Conservation (phyloP, 371 early-diverging fungal genomes). For the Apophysomyces variabilis region DNA sequence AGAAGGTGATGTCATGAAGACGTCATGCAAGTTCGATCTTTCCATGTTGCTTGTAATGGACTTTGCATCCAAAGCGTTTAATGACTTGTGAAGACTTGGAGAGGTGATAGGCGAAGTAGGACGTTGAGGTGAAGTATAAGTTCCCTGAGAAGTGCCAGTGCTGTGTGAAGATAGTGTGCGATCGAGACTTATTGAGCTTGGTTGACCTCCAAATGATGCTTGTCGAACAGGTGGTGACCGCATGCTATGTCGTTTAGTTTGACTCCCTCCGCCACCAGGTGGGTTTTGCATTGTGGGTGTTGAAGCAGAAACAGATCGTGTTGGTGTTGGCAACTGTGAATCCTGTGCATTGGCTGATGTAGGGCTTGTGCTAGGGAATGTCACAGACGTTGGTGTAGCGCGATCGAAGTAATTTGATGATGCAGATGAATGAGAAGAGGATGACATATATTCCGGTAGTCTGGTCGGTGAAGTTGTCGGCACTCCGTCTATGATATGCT, state of each 20-base stretch:
- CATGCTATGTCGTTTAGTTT: conserved; percentile 39
- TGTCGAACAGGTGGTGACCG: conserved; percentile 28
- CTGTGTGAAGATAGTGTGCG: conserved; percentile 32
- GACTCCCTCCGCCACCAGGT: conserved; percentile 45
- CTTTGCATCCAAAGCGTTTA: conserved; percentile 67
- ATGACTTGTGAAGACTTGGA: conserved; percentile 52
- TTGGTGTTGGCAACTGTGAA: conserved; percentile 22
- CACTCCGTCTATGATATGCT: neutral
- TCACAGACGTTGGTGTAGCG: conserved; percentile 20
- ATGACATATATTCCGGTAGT: conserved; percentile 13
- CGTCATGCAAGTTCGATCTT: conserved; percentile 39
- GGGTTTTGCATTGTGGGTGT: conserved; percentile 37
- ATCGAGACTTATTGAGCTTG: conserved; percentile 29
- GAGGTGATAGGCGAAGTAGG: conserved; percentile 52
- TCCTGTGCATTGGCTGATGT: conserved; percentile 8
- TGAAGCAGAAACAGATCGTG: conserved; percentile 34
- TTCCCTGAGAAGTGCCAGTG: conserved; percentile 7
- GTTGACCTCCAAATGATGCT: conserved; percentile 18
- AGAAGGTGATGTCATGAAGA: conserved; percentile 34
- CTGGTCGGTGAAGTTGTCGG: conserved; percentile 8
- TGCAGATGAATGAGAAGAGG: conserved; percentile 36
- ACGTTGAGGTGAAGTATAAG: conserved; percentile 27
- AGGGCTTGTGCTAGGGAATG: conserved; percentile 17
- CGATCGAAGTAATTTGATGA: conserved; percentile 31
- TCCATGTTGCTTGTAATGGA: conserved; percentile 65